These are phyloP conservation scores for Sarcodon aspratus DNA, from an alignment of 768 basidiomycete genomes.

Conservation along the genomic window DNA sequence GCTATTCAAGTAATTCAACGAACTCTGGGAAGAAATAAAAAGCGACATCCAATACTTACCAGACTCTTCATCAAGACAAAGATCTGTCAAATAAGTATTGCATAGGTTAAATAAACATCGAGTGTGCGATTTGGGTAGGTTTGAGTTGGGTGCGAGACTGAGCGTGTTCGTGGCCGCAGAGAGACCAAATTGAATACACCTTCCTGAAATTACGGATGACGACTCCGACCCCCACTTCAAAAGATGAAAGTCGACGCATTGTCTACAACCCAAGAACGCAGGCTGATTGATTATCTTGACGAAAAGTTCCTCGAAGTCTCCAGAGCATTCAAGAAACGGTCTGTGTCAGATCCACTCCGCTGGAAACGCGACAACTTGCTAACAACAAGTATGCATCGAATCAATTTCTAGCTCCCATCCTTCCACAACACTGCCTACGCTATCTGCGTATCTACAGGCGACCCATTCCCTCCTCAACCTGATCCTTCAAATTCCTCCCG, in stretches of 20 bases:
- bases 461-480: constrained; percentile 45
- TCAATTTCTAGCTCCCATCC: constrained; percentile 26
- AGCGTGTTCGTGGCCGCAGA: too few relatives aligned
- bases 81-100: too few relatives aligned
- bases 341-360: constrained; percentile 10
- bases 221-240: too few relatives aligned
- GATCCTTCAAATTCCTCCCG: constrained; percentile 64
- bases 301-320: constrained; percentile 52
- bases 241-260: neutral
- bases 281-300: constrained; percentile 54
- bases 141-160: too few relatives aligned
- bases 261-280: constrained; percentile 41
- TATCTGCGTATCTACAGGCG: constrained; percentile 48
- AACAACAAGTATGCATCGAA: neutral
- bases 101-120: too few relatives aligned
- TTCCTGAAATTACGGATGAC: too few relatives aligned
- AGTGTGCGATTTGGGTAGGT: too few relatives aligned
- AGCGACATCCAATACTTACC: too few relatives aligned
- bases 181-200: too few relatives aligned
- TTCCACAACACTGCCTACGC: constrained; percentile 41
- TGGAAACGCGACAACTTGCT: neutral
- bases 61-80: too few relatives aligned
- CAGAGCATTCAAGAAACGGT: constrained; percentile 72
- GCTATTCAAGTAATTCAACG: too few relatives aligned
- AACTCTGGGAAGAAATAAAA: too few relatives aligned